These are phyloP conservation scores for Aspergillus ibericus DNA, from an alignment of 2,329 filamentous ascomycete species.

Conservation along the genomic window DNA sequence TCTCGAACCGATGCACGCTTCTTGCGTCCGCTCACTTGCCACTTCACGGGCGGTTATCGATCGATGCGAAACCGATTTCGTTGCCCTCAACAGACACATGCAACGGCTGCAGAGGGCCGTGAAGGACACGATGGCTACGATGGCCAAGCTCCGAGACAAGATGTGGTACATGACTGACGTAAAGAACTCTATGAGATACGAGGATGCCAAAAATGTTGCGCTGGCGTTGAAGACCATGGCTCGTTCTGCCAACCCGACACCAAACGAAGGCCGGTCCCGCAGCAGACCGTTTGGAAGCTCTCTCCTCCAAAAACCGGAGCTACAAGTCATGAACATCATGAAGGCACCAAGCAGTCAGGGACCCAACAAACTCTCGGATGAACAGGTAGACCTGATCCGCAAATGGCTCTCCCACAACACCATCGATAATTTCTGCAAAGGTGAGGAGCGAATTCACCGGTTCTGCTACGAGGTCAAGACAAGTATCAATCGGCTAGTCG, in stretches of 20 bases:
- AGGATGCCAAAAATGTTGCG: slow-evolving; percentile 81
- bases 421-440: slow-evolving; percentile 90
- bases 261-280: slow-evolving; percentile 39
- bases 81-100: slow-evolving; percentile 80
- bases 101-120: slow-evolving; percentile 73
- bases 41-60: slow-evolving; percentile 35
- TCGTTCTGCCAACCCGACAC: slow-evolving; percentile 48
- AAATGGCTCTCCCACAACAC: slow-evolving; percentile 79
- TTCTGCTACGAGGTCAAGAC: slow-evolving; percentile 88
- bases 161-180: slow-evolving; percentile 99
- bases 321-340: slow-evolving; percentile 82
- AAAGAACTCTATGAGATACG: slow-evolving; percentile 82
- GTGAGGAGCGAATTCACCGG: slow-evolving; percentile 90
- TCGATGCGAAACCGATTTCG: slow-evolving; percentile 52
- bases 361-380: slow-evolving; percentile 92
- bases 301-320: slow-evolving; percentile 76
- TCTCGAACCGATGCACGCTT: slow-evolving; percentile 70
- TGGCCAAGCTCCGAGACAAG: slow-evolving; percentile 81
- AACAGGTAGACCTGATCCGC: slow-evolving; percentile 81
- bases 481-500: slow-evolving; percentile 81
- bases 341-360: slow-evolving; percentile 81
- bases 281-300: slow-evolving; percentile 50
- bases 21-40: slow-evolving; percentile 42
- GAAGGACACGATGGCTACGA: slow-evolving; percentile 70
- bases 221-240: slow-evolving; percentile 88